phyloP scores from a whole-genome alignment of 2,329 filamentous ascomycete species.

The Penicillium sp. region DNA sequence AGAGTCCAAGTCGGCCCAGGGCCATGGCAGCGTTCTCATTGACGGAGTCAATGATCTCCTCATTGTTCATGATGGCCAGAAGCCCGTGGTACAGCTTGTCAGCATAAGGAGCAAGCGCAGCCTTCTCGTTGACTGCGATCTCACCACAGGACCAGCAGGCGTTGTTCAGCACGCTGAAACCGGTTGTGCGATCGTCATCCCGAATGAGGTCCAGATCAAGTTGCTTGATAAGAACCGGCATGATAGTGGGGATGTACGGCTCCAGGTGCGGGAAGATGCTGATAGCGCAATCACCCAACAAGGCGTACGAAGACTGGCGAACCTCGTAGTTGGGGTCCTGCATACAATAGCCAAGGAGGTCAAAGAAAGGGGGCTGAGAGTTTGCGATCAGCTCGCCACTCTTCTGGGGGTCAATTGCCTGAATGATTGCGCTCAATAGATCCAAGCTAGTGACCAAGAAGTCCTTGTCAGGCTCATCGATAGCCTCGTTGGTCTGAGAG shows the following conservation, averaged over 20 bases:
- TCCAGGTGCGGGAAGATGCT: conserved; percentile 84
- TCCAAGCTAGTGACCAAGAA: conserved; percentile 95
- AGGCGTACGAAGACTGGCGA: conserved; percentile 90
- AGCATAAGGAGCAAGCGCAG: conserved; percentile 74
- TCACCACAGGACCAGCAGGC: conserved; percentile 97
- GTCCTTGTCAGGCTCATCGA: conserved; percentile 90
- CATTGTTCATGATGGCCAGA: conserved; percentile 80
- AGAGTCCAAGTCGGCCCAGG: conserved; percentile 81
- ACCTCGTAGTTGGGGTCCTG: conserved; percentile 89
- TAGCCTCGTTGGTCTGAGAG: conserved; percentile 66
- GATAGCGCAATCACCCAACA: conserved; percentile 92
- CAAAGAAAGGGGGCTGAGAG: conserved; percentile 83
- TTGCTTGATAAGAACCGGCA: conserved; percentile 81
- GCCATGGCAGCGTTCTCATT: conserved; percentile 95
- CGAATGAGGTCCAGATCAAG: conserved; percentile 77
- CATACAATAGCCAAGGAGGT: conserved; percentile 89
- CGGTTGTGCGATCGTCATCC: conserved; percentile 79
- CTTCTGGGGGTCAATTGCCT: conserved; percentile 76
- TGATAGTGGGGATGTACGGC: conserved; percentile 70
- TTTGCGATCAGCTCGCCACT: conserved; percentile 74
- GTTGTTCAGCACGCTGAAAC: conserved; percentile 95
- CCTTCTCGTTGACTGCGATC: conserved; percentile 77
- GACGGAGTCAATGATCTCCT: conserved; percentile 81
- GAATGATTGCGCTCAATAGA: conserved; percentile 88
- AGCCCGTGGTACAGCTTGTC: conserved; percentile 76